phyloP scores from a whole-genome alignment of 78 protist species.

The Trichosphaerium sp. region DNA sequence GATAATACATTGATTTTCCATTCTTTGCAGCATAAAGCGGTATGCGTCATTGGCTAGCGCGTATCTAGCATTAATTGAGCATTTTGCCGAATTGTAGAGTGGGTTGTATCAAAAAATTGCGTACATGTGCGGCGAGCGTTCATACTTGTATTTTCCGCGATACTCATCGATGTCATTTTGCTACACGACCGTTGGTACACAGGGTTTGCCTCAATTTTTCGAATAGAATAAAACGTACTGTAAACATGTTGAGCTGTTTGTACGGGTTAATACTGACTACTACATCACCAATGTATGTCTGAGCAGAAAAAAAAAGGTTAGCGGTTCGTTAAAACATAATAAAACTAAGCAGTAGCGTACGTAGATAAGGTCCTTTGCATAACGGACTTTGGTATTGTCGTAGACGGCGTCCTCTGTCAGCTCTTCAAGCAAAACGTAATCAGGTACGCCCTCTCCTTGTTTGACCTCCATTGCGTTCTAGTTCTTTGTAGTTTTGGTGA shows the following conservation, averaged over 20 bases:
- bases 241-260: slow-evolving; percentile 28
- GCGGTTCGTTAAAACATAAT: not conserved
- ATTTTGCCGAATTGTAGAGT: not conserved
- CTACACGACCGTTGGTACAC: too few relatives aligned
- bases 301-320: not conserved
- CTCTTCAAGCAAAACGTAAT: slow-evolving; percentile 38
- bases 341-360: not conserved
- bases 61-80: slow-evolving; percentile 46
- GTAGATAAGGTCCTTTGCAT: slow-evolving; percentile 33
- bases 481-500: too few relatives aligned
- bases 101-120: not conserved
- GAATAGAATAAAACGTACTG: too few relatives aligned
- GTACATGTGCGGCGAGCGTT: slow-evolving; percentile 47
- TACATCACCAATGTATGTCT: slow-evolving; percentile 78
- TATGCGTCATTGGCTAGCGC: slow-evolving; percentile 74
- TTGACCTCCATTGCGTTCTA: too few relatives aligned
- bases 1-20: slow-evolving; percentile 68
- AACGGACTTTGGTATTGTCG: slow-evolving; percentile 32
- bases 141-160: slow-evolving; percentile 25
- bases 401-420: slow-evolving; percentile 48
- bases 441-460: slow-evolving; percentile 16
- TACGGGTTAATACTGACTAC: slow-evolving; percentile 79
- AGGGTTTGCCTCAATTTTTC: too few relatives aligned
- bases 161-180: slow-evolving; percentile 14
- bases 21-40: slow-evolving; percentile 26